Conservation (phyloP, 495 filamentous ascomycete species). For the Daldinia vernicosa region DNA sequence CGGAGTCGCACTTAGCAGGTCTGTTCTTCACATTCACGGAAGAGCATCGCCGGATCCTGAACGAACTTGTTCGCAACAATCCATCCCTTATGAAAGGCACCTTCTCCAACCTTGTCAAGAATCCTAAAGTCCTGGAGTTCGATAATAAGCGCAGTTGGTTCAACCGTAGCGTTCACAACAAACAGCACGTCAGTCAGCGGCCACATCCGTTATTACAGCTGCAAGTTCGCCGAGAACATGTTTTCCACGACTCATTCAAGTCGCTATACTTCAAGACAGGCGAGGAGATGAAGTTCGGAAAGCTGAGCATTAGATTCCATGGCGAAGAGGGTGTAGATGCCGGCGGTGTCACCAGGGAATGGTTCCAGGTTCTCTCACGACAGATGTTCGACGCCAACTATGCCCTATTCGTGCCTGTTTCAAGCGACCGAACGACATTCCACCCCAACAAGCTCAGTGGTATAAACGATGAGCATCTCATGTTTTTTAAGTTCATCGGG, state of each 20-base stretch:
- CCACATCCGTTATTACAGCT: constrained; percentile 81
- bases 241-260: constrained; percentile 98
- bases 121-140: constrained; percentile 98
- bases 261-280: constrained; percentile 93
- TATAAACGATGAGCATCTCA: constrained; percentile 93
- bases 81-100: constrained; percentile 98
- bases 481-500: constrained; percentile 99
- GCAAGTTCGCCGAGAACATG: constrained; percentile 88
- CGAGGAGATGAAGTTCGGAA: constrained; percentile 97
- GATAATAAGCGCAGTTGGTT: constrained; percentile 99
- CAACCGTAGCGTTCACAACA: constrained; percentile 86
- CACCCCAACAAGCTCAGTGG: constrained; percentile 93
- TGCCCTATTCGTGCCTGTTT: constrained; percentile 93
- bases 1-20: constrained; percentile 82
- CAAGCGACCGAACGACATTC: constrained; percentile 98
- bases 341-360: constrained; percentile 96
- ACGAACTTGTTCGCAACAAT: constrained; percentile 95
- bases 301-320: constrained; percentile 96
- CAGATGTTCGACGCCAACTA: constrained; percentile 99
- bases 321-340: constrained; percentile 98
- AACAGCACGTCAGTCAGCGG: constrained; percentile 68
- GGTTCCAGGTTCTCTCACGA: constrained; percentile 96
- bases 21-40: constrained; percentile 99
- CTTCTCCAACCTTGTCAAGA: constrained; percentile 94
- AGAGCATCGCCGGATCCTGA: constrained; percentile 97